phyloP scores from a whole-genome alignment of 371 early-diverging fungal species.

The Mycotypha africana region DNA sequence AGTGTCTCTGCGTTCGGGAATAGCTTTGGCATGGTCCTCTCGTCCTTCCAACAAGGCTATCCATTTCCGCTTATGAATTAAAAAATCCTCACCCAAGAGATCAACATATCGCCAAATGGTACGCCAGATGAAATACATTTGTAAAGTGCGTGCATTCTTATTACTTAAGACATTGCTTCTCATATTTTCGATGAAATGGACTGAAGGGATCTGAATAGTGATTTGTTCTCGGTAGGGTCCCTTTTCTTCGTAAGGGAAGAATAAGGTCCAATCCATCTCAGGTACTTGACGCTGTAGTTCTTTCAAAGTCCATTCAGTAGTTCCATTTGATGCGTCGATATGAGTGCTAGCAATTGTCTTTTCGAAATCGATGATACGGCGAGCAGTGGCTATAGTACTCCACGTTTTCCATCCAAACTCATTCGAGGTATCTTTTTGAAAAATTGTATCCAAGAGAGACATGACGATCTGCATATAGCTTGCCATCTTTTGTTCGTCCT shows the following conservation, averaged over 20 bases:
- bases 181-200: not conserved
- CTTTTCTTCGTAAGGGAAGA: too few relatives aligned
- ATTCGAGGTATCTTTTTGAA: constrained; percentile 15
- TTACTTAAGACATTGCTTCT: not conserved
- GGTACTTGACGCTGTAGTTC: not conserved
- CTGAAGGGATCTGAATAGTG: not conserved
- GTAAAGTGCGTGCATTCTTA: constrained; percentile 19
- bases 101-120: constrained; percentile 28
- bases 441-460: constrained; percentile 18
- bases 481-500: constrained; percentile 19
- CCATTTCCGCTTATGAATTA: constrained; percentile 16
- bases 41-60: constrained; percentile 34
- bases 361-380: constrained; percentile 45
- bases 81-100: constrained; percentile 21
- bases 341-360: not conserved
- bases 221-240: not conserved
- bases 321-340: too few relatives aligned
- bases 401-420: constrained; percentile 26
- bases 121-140: constrained; percentile 41
- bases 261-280: not conserved
- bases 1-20: constrained; percentile 46
- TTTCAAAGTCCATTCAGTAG: not conserved
- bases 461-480: constrained; percentile 22
- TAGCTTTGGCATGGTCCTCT: constrained; percentile 17
- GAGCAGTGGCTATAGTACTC: constrained; percentile 31